Evolutionary conservation across 2,329 filamentous ascomycete species (phyloP), one percentile per base, ranked within the genome.

Genomic region (Phialophora expanda): DNA sequence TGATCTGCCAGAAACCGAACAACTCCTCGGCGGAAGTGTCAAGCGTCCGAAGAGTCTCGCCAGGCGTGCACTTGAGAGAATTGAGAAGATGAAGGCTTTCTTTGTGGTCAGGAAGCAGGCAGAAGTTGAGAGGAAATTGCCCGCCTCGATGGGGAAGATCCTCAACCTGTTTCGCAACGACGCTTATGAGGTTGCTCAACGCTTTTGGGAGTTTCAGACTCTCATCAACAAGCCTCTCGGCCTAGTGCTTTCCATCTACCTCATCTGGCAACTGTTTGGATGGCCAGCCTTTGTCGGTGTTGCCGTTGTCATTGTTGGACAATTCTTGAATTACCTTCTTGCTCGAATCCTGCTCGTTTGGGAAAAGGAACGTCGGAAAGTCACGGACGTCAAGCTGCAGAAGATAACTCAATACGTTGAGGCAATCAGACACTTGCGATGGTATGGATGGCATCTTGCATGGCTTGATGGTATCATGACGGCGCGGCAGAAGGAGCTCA

Each of bases 61-160:
- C 17, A 54, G 7, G 20, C 58, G 61, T 26, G 24, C 41, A 8
- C 50, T 41, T 28, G 50, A 20, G 20, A 26, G 56, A 24, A 30
- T 70, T 30, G 28, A 48, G 3, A 61, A 58, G 22, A 50, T 56
- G 9, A 48, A 32, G 48, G 41, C 67, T 22, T 56, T 60, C 7
- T 62, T 68, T 24, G 51, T 26, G 6, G 46, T 20, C n/a, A 55
- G 41, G 12, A 72, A 75, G 9, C 67, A 68, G 61, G 75, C 73
- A 3, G 24, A 46, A 67, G 44, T 64, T 44, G 58, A 57, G 62
- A 9, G 74, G 72, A 65, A 73, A 53, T 83, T 84, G 62, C 86
- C 90, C 1, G 92, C 93, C 0, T 92, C 91, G 0, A 94, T 93
- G 78, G 93, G 93, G 7, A 96, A 96, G 74, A 95, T 97, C 59